Percentiles rank a stretch among this genome's conserved stretches.
Evolutionary conservation across 805 yeast genomes (phyloP).

Genomic region (Lachancea nothofagi): DNA sequence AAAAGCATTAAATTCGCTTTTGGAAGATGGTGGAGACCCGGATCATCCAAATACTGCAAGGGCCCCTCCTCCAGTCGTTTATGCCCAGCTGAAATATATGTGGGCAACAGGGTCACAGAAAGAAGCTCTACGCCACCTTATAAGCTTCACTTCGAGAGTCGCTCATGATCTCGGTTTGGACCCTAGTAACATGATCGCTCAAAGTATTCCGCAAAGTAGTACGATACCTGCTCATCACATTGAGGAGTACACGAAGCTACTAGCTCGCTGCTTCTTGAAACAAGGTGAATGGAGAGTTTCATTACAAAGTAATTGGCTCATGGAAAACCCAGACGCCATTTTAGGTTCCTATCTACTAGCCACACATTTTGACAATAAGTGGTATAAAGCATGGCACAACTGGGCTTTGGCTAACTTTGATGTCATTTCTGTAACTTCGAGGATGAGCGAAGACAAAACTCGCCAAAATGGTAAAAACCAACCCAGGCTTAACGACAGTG

Average conservation of each 20-base stretch:
- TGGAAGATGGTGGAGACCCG: conserved; percentile 65
- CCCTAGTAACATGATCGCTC: conserved; percentile 81
- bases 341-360: conserved; percentile 89
- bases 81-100: conserved; percentile 92
- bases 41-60: conserved; percentile 52
- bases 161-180: conserved; percentile 82
- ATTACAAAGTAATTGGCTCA: conserved; percentile 72
- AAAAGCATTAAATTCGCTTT: conserved; percentile 72
- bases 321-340: conserved; percentile 72
- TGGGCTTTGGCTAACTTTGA: conserved; percentile 99
- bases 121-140: conserved; percentile 79
- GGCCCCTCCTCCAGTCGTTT: conserved; percentile 95
- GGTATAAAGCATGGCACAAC: conserved; percentile 99
- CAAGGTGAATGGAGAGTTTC: conserved; percentile 99
- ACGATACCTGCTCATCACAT: conserved; percentile 52
- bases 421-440: conserved; percentile 60
- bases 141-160: conserved; percentile 87
- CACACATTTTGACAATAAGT: conserved; percentile 83
- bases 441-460: conserved; percentile 27
- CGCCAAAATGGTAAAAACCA: conserved; percentile 16
- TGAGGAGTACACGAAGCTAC: conserved; percentile 72
- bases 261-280: conserved; percentile 91
- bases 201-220: conserved; percentile 65
- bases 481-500: conserved; percentile 13
- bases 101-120: conserved; percentile 91